Conservation (phyloP, 371 early-diverging fungal species). For the Choanephora cucurbitarum region DNA sequence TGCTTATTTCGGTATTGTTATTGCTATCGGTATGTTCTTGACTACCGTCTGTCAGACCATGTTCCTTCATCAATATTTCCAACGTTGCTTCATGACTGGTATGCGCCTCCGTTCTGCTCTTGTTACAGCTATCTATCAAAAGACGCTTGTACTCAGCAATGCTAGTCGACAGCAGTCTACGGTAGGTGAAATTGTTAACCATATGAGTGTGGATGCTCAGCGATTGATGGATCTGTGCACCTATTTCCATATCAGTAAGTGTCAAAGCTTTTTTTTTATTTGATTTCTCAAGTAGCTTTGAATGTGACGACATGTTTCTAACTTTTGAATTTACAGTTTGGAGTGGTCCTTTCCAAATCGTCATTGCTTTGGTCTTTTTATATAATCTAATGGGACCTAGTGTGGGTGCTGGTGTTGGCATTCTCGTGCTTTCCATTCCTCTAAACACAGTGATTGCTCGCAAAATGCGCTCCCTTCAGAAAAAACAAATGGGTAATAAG, state of each 20-base stretch:
- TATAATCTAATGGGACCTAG: conserved; percentile 84
- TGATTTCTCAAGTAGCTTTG: neutral
- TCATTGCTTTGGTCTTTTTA: conserved; percentile 77
- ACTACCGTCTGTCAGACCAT: conserved; percentile 83
- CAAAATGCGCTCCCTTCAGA: conserved; percentile 73
- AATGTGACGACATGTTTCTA: neutral
- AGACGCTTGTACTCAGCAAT: conserved; percentile 81
- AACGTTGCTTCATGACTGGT: conserved; percentile 73
- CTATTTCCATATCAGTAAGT: conserved; percentile 71
- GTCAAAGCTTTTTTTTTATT: neutral
- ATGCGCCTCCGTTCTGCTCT: conserved; percentile 85
- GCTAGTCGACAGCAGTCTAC: conserved; percentile 81
- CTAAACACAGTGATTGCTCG: conserved; percentile 65
- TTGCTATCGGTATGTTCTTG: conserved; percentile 76
- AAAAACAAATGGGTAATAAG: conserved; percentile 89
- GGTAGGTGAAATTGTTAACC: conserved; percentile 87
- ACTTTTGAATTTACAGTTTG: conserved; percentile 51
- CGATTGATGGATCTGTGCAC: conserved; percentile 69
- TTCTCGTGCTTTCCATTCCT: conserved; percentile 81
- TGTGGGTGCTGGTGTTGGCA: conserved; percentile 84
- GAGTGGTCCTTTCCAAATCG: conserved; percentile 93
- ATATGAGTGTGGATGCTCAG: conserved; percentile 91
- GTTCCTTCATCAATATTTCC: conserved; percentile 92
- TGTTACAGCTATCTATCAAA: conserved; percentile 88
- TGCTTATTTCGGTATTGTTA: conserved; percentile 63